Base-by-base conservation (phyloP, 2,329 filamentous ascomycete genomes). In the Pyricularia grisea region DNA sequence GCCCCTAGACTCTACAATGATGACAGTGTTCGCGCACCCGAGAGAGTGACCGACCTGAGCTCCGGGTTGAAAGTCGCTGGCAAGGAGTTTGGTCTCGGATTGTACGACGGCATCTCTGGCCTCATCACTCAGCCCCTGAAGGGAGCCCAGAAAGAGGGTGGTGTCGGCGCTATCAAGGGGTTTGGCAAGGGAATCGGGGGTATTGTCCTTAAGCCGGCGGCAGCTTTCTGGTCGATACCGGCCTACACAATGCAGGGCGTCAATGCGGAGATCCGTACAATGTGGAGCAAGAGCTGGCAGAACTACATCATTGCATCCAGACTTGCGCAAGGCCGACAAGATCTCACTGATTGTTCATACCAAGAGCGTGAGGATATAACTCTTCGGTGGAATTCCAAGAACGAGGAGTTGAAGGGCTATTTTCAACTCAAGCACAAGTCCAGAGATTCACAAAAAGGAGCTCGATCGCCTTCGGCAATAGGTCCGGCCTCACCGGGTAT, bases 231-330 rank as follows among this genome's bases (percentile, higher is more conserved):
- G 86, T 87, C 87, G 1, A 78, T 96, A 4, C 92, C 92, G 0
- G 93, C 90, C 5, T 96, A 95, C 75, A 86, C 92, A 3, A 90
- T 94, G 83, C 92, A 94, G 76, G 93, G 93, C 2, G 83, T 95
- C 0, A 88, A 94, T 74, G 91, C 91, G 60, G 90, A 94, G 76
- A 83, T 95, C 68, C 85, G 89, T 71, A 92, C 90, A 71, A 79
- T 85, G 65, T 90, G 92, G 72, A 88, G 89, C 28, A 88, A 85
- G 64, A 92, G 87, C 71, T 88, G 92, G 23, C 84, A 92, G 66
- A 93, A 92, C 66, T 71, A 71, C 70, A 71, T 72, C 67, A 42
- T 72, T n/a, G 66, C 69, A 31, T 72, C 71, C 25, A 64, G 92
- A 65, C 91, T 92, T 66, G 83, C 88, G 0, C 91, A 96, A 76